These are phyloP conservation scores for Capsicum rhomboideum DNA, from an alignment of 257 asterid genomes.

Conservation along the genomic window DNA sequence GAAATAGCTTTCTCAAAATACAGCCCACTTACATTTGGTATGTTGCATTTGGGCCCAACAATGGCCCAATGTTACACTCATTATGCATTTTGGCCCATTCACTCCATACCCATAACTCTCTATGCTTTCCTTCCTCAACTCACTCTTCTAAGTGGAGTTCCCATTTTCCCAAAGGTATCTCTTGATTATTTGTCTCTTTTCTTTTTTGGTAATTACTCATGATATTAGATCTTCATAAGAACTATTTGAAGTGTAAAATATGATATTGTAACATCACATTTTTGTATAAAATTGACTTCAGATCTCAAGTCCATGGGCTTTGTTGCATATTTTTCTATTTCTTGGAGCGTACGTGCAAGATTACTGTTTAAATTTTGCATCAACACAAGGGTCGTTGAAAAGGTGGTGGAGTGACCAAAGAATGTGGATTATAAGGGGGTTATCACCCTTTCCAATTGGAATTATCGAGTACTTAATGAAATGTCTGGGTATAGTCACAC, in stretches of 20 bases:
- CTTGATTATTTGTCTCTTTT: not conserved
- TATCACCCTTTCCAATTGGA: slow-evolving; percentile 47
- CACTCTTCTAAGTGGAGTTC: slow-evolving; percentile 30
- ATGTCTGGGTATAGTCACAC: slow-evolving; percentile 34
- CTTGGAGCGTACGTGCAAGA: slow-evolving; percentile 71
- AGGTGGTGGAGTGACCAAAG: slow-evolving; percentile 86
- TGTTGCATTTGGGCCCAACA: slow-evolving; percentile 28
- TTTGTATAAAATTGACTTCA: not conserved
- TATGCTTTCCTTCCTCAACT: slow-evolving; percentile 57
- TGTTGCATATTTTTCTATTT: slow-evolving; percentile 37
- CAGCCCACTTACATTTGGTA: slow-evolving; percentile 48
- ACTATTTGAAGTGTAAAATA: not conserved
- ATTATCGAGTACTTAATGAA: slow-evolving; percentile 36
- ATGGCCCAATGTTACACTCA: slow-evolving; percentile 45
- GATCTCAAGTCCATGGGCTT: slow-evolving; percentile 56
- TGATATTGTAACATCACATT: not conserved
- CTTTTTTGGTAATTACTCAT: not conserved
- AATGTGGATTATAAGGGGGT: slow-evolving; percentile 58
- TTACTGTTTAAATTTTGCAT: slow-evolving; percentile 11
- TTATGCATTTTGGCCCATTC: slow-evolving; percentile 59
- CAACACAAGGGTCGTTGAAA: slow-evolving; percentile 20
- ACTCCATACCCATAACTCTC: slow-evolving; percentile 45
- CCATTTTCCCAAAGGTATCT: slow-evolving; percentile 67
- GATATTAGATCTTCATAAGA: not conserved
- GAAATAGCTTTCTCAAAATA: slow-evolving; percentile 53